Evolutionary conservation across 2,329 filamentous ascomycete species (phyloP).

Genomic region (Pseudogymnoascus sp.): DNA sequence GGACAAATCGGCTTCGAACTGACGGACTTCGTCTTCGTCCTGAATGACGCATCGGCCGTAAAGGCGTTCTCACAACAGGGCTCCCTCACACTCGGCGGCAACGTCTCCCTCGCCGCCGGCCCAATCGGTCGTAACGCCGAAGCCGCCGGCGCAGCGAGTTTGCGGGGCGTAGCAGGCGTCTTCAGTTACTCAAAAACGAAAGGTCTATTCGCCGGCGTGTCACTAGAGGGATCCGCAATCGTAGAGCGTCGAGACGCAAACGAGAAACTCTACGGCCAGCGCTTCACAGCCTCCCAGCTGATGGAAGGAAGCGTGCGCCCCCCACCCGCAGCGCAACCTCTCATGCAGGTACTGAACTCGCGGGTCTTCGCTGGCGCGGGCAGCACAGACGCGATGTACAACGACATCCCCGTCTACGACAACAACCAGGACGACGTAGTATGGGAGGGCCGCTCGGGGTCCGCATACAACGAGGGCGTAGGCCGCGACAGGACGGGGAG

Average conservation of each 20-base stretch:
- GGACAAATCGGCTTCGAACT: constrained; percentile 83
- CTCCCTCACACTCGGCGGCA: constrained; percentile 86
- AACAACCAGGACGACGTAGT: constrained; percentile 73
- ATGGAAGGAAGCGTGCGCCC: constrained; percentile 70
- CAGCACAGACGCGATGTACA: constrained; percentile 68
- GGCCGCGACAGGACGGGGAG: constrained; percentile 41
- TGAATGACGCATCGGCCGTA: constrained; percentile 85
- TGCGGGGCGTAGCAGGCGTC: constrained; percentile 81
- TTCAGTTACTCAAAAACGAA: constrained; percentile 99
- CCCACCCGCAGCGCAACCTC: constrained; percentile 72
- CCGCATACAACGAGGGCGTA: constrained; percentile 60
- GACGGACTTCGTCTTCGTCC: constrained; percentile 95
- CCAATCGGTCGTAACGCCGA: constrained; percentile 93
- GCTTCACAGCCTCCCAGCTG: constrained; percentile 73
- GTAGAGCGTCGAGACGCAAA: constrained; percentile 96
- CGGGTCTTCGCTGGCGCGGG: constrained; percentile 64
- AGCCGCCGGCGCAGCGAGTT: constrained; percentile 84
- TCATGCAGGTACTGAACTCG: constrained; percentile 79
- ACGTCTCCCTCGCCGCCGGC: constrained; percentile 90
- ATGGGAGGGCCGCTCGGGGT: constrained; percentile 70
- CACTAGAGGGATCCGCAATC: constrained; percentile 83
- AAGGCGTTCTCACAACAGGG: constrained; percentile 91
- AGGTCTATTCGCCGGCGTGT: constrained; percentile 91
- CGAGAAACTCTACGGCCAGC: constrained; percentile 84
- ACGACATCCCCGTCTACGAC: constrained; percentile 86